phyloP scores from a whole-genome alignment of 2,329 filamentous ascomycete species.

The Akanthomyces lecanii region DNA sequence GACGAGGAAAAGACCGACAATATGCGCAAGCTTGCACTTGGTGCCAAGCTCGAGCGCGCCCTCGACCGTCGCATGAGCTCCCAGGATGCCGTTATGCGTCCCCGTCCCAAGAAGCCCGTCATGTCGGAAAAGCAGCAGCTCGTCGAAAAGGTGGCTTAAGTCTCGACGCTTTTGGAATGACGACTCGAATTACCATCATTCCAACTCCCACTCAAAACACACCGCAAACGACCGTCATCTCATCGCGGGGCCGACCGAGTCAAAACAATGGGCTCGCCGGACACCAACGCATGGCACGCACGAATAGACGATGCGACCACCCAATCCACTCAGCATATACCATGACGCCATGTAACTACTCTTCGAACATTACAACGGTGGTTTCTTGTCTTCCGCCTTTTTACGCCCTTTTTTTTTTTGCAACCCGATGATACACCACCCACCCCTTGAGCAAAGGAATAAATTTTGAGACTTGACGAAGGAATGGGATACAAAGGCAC shows the following conservation, averaged over 20 bases:
- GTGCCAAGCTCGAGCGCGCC: constrained; percentile 46
- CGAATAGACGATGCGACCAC: not conserved
- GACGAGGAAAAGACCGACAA: constrained; percentile 27
- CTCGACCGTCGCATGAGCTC: constrained; percentile 79
- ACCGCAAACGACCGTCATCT: not conserved
- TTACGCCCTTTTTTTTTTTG: not conserved
- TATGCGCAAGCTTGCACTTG: constrained; percentile 17
- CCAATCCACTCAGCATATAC: not conserved
- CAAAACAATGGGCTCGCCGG: not conserved
- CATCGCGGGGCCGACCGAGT: not conserved
- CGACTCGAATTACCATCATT: not conserved
- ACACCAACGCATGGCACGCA: not conserved
- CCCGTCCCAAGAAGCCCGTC: constrained; percentile 34
- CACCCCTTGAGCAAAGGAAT: not conserved
- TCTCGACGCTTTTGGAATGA: not conserved
- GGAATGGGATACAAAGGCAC: not conserved
- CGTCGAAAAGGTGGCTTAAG: constrained; percentile 34
- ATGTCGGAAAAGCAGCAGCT: constrained; percentile 35
- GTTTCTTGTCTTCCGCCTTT: not conserved
- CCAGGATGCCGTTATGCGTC: constrained; percentile 83
- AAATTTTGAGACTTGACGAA: constrained; percentile 7
- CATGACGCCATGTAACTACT: not conserved
- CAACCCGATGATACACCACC: not conserved
- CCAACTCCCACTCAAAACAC: not conserved
- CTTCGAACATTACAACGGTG: not conserved